A percentile compares a stretch with the other conserved stretches of the same genome.
Conservation (phyloP, 179 eudicot species). For the Carnegiea gigantea region DNA sequence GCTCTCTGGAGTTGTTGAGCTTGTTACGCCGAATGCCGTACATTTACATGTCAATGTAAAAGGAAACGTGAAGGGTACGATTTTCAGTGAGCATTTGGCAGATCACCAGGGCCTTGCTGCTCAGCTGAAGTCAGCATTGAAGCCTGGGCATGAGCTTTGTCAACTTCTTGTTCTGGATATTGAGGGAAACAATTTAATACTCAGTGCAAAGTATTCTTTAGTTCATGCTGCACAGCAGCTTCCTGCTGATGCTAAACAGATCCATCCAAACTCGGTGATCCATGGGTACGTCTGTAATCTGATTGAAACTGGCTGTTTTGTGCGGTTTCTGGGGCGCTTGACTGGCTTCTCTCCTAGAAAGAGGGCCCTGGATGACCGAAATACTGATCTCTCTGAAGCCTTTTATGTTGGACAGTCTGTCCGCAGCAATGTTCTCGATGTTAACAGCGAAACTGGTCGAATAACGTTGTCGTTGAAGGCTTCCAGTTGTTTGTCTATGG, state of each 20-base stretch:
- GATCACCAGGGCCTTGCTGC: conserved; percentile 84
- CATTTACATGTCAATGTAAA: conserved; percentile 53
- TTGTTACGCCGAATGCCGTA: conserved; percentile 53
- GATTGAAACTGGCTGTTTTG: conserved; percentile 91
- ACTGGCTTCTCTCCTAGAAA: conserved; percentile 89
- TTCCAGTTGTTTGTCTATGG: conserved; percentile 75
- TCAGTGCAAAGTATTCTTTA: conserved; percentile 82
- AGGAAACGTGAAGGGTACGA: conserved; percentile 73
- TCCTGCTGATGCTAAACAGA: conserved; percentile 61
- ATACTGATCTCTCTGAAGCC: conserved; percentile 53
- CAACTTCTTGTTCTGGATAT: conserved; percentile 82
- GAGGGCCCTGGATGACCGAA: conserved; percentile 77
- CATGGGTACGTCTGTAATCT: conserved; percentile 87
- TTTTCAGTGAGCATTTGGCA: conserved; percentile 77
- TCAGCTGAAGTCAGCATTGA: conserved; percentile 59
- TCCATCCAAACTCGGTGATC: conserved; percentile 56
- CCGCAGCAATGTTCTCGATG: conserved; percentile 69
- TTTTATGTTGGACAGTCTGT: conserved; percentile 92
- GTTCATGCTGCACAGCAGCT: conserved; percentile 59
- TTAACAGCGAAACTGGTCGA: conserved; percentile 55
- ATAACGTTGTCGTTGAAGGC: conserved; percentile 83
- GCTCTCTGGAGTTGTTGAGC: conserved; percentile 86
- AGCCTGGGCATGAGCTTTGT: conserved; percentile 83
- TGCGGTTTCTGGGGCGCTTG: conserved; percentile 85
- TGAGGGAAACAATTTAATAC: conserved; percentile 71